Base-by-base conservation (phyloP, 345 rosid species). In the Eucalyptus tenuipes region DNA sequence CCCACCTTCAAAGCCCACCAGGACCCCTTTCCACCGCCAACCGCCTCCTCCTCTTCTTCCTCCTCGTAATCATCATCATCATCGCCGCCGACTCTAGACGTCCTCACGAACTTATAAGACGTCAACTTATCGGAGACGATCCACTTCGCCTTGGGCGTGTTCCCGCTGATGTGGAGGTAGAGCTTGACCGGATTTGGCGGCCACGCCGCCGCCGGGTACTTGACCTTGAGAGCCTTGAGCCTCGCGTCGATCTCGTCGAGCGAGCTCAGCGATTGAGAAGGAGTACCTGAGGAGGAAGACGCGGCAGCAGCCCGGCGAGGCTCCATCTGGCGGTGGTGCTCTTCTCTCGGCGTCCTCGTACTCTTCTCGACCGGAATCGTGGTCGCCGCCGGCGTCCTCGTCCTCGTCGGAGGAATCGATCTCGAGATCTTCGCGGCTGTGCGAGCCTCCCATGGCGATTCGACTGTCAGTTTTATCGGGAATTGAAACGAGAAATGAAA, bases 111-210 rank as follows among this genome's bases (percentile, higher is more conserved):
- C 68, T 85, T 66, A 88, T 95, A 96, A 7, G 96, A 91, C 5
- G 97, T 90, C 27, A 93, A 59, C 86, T 95, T 96, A 49, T 96
- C 97, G 5, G 97, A 89, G 49, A 94, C 25, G 79, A 95, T 71
- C 99, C 99, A 96, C 91, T 95, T 97, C 84, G 99, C 98, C 88
- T 91, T 92, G 5, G 99, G 98, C 31, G 98, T 94, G 92, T 92
- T 94, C 45, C 99, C 99, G 24, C 98, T 98, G 49, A 96, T 89
- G 52, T 97, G 96, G 49, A 95, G 97, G 89, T 96, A 95, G 42
- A 96, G 98, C 94, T 96, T 96, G 13, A 96, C 99, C 13, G 94
- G 93, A 89, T 94, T 92, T 48, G 92, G 92, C 42, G 59, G 90
- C 3, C 86, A 44, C 84, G 89, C 79, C 14, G 88, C 85, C 14